Conservation (phyloP, 2,329 filamentous ascomycete species). For the Dichotomopilus funicola region DNA sequence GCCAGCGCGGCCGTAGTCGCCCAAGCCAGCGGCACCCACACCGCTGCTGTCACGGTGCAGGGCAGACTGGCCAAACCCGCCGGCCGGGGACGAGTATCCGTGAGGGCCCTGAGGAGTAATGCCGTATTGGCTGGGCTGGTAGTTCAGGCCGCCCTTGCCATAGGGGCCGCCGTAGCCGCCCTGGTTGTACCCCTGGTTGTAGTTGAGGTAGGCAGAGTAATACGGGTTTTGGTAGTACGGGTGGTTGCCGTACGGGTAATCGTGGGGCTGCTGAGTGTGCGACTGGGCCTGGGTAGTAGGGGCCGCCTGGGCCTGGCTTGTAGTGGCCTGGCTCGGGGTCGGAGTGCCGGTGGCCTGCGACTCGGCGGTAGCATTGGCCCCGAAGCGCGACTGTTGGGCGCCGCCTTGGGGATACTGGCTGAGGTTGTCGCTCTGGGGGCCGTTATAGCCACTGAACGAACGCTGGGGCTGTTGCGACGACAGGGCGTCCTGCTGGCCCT, state of each 20-base stretch:
- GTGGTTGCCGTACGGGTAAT: slow-evolving; percentile 48
- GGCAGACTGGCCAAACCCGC: slow-evolving; percentile 47
- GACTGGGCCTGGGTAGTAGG: slow-evolving; percentile 31
- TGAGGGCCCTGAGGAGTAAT: slow-evolving; percentile 52
- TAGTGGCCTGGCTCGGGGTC: slow-evolving; percentile 70
- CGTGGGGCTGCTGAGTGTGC: slow-evolving; percentile 35
- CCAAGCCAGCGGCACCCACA: slow-evolving; percentile 40
- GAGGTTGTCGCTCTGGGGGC: slow-evolving; percentile 56
- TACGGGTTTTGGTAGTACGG: slow-evolving; percentile 58
- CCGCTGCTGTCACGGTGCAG: slow-evolving; percentile 44
- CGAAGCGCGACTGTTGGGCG: slow-evolving; percentile 55
- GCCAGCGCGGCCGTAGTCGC: slow-evolving; percentile 48
- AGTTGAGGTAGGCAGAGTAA: slow-evolving; percentile 53
- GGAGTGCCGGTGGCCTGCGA: slow-evolving; percentile 81
- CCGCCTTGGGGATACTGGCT: slow-evolving; percentile 71
- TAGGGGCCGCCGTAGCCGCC: slow-evolving; percentile 48
- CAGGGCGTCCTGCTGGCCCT: slow-evolving; percentile 67
- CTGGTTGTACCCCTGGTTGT: slow-evolving; percentile 46
- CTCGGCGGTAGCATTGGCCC: slow-evolving; percentile 48
- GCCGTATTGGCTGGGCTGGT: slow-evolving; percentile 49
- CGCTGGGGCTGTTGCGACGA: slow-evolving; percentile 59
- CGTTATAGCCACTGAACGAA: slow-evolving; percentile 67
- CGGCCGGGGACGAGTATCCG: slow-evolving; percentile 50
- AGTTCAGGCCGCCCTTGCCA: slow-evolving; percentile 47
- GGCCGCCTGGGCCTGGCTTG: slow-evolving; percentile 39